A percentile compares a stretch with the other conserved stretches of the same genome.
Evolutionary conservation across 805 yeast genomes (phyloP).

Genomic region (Zygoascus biomembranicola): DNA sequence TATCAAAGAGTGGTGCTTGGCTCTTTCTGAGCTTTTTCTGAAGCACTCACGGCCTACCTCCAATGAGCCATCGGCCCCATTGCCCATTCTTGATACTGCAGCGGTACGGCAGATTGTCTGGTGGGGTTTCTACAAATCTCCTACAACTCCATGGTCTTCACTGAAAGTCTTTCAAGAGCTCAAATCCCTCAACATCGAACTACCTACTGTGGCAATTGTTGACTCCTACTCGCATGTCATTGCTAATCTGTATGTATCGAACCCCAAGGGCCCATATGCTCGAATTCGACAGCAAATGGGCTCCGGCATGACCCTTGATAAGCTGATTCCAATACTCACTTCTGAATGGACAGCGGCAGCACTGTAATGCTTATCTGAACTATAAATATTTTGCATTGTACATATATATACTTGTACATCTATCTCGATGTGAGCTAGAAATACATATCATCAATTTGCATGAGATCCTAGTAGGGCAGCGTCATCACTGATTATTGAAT

Average conservation of each 20-base stretch:
- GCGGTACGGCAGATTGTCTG: slow-evolving; percentile 1
- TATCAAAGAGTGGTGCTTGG: not conserved
- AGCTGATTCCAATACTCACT: not conserved
- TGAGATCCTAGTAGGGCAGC: not conserved
- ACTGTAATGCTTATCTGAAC: not conserved
- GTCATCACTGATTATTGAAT: not conserved
- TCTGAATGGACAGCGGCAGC: not conserved
- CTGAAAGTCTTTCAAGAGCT: not conserved
- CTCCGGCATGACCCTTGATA: not conserved
- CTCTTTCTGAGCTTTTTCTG: not conserved
- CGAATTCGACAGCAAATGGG: slow-evolving; percentile 1
- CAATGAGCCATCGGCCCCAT: not conserved
- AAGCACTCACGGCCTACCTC: not conserved
- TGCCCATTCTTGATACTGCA: not conserved
- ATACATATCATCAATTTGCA: too few relatives aligned
- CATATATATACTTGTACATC: too few relatives aligned
- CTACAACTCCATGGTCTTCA: slow-evolving; percentile 1
- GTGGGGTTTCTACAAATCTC: slow-evolving; percentile 3
- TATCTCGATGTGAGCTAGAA: too few relatives aligned
- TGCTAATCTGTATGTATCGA: not conserved
- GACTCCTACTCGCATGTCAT: not conserved
- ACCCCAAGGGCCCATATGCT: not conserved
- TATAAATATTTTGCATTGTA: too few relatives aligned
- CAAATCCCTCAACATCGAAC: not conserved
- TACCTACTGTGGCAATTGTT: not conserved